phyloP scores from a whole-genome alignment of 306 rosid species.

The Trifolium pratense region DNA sequence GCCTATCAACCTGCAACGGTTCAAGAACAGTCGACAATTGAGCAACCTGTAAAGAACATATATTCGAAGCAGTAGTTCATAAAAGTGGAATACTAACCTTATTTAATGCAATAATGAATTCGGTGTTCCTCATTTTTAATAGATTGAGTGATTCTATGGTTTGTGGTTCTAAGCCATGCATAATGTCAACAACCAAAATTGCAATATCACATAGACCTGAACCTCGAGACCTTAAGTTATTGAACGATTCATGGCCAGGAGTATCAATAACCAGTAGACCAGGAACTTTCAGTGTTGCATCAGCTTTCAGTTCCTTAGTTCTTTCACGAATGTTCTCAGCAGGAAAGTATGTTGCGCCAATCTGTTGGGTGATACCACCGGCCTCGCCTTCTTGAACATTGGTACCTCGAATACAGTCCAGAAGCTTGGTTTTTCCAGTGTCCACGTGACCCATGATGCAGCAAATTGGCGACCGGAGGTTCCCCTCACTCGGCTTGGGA shows the following conservation, averaged over 20 bases:
- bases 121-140: conserved; percentile 92
- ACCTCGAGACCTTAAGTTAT: conserved; percentile 91
- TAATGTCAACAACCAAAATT: conserved; percentile 93
- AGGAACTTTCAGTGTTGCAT: conserved; percentile 91
- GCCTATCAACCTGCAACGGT: conserved; percentile 79
- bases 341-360: conserved; percentile 97
- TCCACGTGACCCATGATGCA: conserved; percentile 99
- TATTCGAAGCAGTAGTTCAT: background rate
- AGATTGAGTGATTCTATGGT: conserved; percentile 93
- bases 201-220: conserved; percentile 97
- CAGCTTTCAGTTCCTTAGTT: conserved; percentile 92
- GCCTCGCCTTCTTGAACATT: conserved; percentile 99
- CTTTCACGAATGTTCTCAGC: conserved; percentile 93
- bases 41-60: conserved; percentile 12
- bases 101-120: conserved; percentile 90
- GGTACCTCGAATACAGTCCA: conserved; percentile 94
- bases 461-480: conserved; percentile 97
- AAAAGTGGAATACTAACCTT: conserved; percentile 57
- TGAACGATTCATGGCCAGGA: conserved; percentile 93
- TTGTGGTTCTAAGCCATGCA: conserved; percentile 97
- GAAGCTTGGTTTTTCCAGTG: conserved; percentile 91
- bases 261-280: conserved; percentile 95
- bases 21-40: conserved; percentile 31
- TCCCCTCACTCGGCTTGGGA: conserved; percentile 58
- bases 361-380: conserved; percentile 97